Evolutionary conservation across 2,329 filamentous ascomycete genomes (phyloP).

Genomic region (Fusarium goolgardi): DNA sequence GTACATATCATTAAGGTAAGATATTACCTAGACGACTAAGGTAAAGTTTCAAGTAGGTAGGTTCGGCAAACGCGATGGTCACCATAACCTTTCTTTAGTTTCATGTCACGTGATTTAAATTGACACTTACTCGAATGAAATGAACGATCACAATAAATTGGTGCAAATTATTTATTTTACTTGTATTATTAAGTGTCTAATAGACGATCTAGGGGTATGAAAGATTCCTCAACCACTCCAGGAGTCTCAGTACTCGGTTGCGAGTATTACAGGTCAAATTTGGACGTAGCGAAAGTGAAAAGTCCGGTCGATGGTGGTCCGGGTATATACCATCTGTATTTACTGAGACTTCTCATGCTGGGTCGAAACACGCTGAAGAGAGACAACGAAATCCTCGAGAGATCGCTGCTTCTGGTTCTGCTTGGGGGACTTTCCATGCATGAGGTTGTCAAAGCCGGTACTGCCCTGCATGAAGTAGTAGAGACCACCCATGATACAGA

Average conservation of each 20-base stretch:
- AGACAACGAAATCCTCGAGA: conserved; percentile 91
- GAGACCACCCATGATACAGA: conserved; percentile 81
- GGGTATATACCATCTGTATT: conserved; percentile 56
- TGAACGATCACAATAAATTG: neutral
- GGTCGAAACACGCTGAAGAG: conserved; percentile 88
- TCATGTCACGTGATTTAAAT: too few species aligned
- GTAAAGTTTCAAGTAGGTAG: neutral
- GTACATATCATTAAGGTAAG: too few species aligned
- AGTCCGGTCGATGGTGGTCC: conserved; percentile 52
- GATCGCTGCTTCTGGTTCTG: conserved; percentile 85
- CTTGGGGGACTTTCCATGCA: conserved; percentile 90
- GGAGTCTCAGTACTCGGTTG: conserved; percentile 51
- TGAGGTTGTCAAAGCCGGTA: conserved; percentile 86
- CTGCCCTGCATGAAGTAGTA: conserved; percentile 84
- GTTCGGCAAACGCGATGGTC: neutral
- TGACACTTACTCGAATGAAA: too few species aligned
- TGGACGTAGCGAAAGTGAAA: conserved; percentile 56
- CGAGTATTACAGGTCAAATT: conserved; percentile 56
- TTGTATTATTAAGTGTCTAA: conserved; percentile 60
- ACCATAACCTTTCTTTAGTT: too few species aligned
- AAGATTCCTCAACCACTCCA: conserved; percentile 52
- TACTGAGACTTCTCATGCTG: conserved; percentile 91
- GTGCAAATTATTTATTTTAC: conserved; percentile 51
- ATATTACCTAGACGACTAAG: too few species aligned
- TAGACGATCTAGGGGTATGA: conserved; percentile 55